Evolutionary conservation across 2,329 filamentous ascomycete genomes (phyloP).

Genomic region (Pyrenochaeta sp.): DNA sequence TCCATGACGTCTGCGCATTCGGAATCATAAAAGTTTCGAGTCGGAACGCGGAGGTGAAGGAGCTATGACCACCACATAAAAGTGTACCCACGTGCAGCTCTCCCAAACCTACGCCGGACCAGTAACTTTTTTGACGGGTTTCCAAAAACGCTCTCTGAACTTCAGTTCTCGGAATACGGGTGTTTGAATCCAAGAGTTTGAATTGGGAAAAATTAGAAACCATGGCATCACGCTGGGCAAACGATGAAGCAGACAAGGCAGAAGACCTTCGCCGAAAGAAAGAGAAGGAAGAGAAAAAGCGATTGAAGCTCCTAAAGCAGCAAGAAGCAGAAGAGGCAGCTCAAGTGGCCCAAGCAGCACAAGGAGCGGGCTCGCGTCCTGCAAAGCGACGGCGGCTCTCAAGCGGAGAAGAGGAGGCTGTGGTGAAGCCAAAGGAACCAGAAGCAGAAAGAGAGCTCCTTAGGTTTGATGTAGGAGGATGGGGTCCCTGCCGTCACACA

Average conservation of each 20-base stretch:
- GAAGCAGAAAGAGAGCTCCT: constrained; percentile 66
- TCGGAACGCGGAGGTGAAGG: constrained; percentile 38
- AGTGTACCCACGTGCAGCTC: background rate
- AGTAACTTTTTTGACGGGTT: too few relatives aligned
- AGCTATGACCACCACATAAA: constrained; percentile 43
- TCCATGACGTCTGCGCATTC: constrained; percentile 44
- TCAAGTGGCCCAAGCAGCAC: constrained; percentile 36
- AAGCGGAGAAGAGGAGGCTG: constrained; percentile 45
- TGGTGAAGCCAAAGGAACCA: constrained; percentile 27
- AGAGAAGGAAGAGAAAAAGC: constrained; percentile 90
- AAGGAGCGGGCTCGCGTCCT: constrained; percentile 50
- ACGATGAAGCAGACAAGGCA: constrained; percentile 81
- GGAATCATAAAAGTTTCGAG: constrained; percentile 33
- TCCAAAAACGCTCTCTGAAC: too few relatives aligned
- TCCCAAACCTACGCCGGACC: too few relatives aligned
- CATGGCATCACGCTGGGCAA: constrained; percentile 84
- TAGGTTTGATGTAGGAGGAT: constrained; percentile 73
- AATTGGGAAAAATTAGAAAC: constrained; percentile 23
- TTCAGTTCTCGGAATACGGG: too few relatives aligned
- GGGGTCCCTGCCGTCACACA: constrained; percentile 78
- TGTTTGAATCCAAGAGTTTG: too few relatives aligned
- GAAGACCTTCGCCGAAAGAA: constrained; percentile 75
- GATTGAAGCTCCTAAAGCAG: constrained; percentile 82
- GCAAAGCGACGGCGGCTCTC: constrained; percentile 71
- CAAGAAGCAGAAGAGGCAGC: constrained; percentile 67